Evolutionary conservation across 2,329 filamentous ascomycete genomes (phyloP).

Genomic region (Hypoxylon sp.): DNA sequence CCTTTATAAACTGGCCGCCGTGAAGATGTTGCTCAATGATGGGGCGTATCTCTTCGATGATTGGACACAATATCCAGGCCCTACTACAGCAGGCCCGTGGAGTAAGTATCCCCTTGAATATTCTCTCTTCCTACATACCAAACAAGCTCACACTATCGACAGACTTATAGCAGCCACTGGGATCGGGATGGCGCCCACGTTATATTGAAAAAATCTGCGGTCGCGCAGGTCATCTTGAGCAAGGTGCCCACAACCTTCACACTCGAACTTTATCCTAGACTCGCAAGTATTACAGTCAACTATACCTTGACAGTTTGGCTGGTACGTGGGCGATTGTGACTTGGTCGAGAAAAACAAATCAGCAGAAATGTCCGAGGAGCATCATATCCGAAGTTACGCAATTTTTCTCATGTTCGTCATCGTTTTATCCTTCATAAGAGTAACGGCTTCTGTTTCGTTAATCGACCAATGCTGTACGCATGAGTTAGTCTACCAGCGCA

Average conservation of each 20-base stretch:
- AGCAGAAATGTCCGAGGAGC: neutral
- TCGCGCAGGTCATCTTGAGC: constrained; percentile 61
- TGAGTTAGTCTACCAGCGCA: too few relatives aligned
- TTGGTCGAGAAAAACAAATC: neutral
- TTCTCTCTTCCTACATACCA: neutral
- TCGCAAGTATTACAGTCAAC: constrained; percentile 61
- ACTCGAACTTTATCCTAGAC: constrained; percentile 68
- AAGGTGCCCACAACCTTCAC: constrained; percentile 61
- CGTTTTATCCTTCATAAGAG: neutral
- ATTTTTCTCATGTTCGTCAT: neutral
- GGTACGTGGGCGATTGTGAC: neutral
- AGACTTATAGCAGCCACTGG: constrained; percentile 65
- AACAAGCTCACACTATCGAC: neutral
- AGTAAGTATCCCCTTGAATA: constrained; percentile 45
- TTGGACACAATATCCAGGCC: constrained; percentile 66
- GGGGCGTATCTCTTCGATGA: constrained; percentile 66
- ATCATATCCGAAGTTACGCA: neutral
- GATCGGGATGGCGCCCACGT: constrained; percentile 62
- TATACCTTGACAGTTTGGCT: constrained; percentile 56
- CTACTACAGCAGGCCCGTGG: constrained; percentile 63
- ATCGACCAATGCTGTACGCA: too few relatives aligned
- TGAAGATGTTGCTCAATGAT: constrained; percentile 63
- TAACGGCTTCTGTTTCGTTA: neutral
- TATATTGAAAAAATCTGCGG: constrained; percentile 59
- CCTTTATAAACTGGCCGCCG: constrained; percentile 61